Conservation (phyloP, 2,329 filamentous ascomycete genomes). For the Neonectria faginata region DNA sequence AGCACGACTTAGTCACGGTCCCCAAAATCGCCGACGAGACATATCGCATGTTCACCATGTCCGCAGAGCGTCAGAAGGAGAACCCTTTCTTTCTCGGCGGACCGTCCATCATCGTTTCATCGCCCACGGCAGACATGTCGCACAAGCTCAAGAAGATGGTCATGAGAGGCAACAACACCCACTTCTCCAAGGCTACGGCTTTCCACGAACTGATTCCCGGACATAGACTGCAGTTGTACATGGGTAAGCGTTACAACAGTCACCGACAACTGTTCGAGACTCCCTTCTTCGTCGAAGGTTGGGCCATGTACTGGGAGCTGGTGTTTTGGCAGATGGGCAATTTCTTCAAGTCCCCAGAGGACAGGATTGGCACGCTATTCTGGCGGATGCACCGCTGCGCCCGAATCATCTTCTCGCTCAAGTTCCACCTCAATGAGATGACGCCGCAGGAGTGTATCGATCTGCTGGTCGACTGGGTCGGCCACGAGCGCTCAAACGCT, state of each 20-base stretch:
- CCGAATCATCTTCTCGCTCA: conserved; percentile 68
- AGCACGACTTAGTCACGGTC: conserved; percentile 66
- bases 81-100: conserved; percentile 72
- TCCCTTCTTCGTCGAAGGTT: conserved; percentile 70
- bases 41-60: conserved; percentile 69
- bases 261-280: conserved; percentile 66
- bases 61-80: conserved; percentile 62
- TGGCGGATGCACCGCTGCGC: conserved; percentile 73
- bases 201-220: conserved; percentile 73
- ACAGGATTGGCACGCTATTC: conserved; percentile 68
- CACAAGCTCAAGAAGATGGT: conserved; percentile 69
- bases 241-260: conserved; percentile 58
- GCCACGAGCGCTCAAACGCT: conserved; percentile 69
- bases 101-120: conserved; percentile 64
- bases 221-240: conserved; percentile 65
- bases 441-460: conserved; percentile 67
- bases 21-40: conserved; percentile 64
- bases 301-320: conserved; percentile 73
- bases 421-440: conserved; percentile 68
- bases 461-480: conserved; percentile 65
- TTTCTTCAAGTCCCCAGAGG: conserved; percentile 63
- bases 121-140: conserved; percentile 64
- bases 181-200: conserved; percentile 68
- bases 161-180: conserved; percentile 69
- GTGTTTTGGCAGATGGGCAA: conserved; percentile 65